Evolutionary conservation across 106 monocot species (phyloP).

Genomic region (Cymbidium sinense): DNA sequence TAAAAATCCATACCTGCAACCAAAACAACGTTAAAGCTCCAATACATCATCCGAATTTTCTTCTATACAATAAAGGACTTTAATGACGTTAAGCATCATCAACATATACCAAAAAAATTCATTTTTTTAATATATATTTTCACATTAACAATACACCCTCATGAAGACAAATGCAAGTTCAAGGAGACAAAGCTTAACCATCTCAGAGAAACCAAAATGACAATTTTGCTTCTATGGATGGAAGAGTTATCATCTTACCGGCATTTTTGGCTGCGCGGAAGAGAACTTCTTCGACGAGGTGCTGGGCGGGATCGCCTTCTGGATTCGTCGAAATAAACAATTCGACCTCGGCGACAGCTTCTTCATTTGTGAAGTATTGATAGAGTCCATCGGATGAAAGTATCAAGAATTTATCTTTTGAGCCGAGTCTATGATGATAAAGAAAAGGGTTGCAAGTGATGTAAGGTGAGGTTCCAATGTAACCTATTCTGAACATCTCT

Average conservation of each 20-base stretch:
- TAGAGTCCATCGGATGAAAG: slow-evolving; percentile 92
- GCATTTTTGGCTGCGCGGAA: slow-evolving; percentile 6
- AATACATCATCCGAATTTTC: background rate
- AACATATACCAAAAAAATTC: too few relatives aligned
- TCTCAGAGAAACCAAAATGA: background rate
- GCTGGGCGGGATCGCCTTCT: slow-evolving; percentile 58
- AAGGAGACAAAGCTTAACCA: too few relatives aligned
- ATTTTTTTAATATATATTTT: too few relatives aligned
- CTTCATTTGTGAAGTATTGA: slow-evolving; percentile 90
- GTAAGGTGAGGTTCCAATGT: slow-evolving; percentile 78
- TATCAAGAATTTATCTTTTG: slow-evolving; percentile 61
- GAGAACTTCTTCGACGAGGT: slow-evolving; percentile 13
- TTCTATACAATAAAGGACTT: background rate
- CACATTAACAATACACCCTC: too few relatives aligned
- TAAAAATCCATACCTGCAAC: slow-evolving; percentile 79
- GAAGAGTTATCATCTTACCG: background rate
- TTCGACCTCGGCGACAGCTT: slow-evolving; percentile 67
- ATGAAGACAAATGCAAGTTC: too few relatives aligned
- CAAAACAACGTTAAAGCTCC: background rate
- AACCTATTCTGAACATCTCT: slow-evolving; percentile 88
- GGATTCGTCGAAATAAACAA: slow-evolving; percentile 61
- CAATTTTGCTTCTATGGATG: background rate
- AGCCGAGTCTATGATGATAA: slow-evolving; percentile 48
- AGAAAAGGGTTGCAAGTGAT: slow-evolving; percentile 75
- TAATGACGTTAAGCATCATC: background rate